Base-by-base conservation (phyloP, 2,329 filamentous ascomycete species). In the Talaromyces sp. region DNA sequence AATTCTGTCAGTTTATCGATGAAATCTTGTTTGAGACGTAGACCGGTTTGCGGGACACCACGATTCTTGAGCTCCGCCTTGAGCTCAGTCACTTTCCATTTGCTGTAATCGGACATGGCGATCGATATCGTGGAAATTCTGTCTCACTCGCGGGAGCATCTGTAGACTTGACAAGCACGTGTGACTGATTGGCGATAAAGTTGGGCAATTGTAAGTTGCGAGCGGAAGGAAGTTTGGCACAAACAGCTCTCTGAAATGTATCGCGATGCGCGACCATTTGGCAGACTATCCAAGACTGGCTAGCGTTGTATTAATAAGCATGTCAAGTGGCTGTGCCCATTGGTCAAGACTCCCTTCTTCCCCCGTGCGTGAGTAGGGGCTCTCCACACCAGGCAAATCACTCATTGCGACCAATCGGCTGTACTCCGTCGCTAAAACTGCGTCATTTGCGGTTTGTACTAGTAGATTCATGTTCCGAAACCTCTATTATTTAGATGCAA, bases 61-160 rank as follows among this genome's bases (percentile, higher is more conserved):
- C 89, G 85, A 63, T 81, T 82, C 76, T 90, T 92, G 46, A 93
- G 82, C 79, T 92, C 89, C 23, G 85, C 85, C 75, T 88, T 89
- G 63, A 93, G 83, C 70, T 92, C 88, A 37, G 87, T 81, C 66
- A 93, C 90, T 77, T 90, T 93, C 70, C 88, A 82, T 75, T 81
- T 82, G 61, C 73, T 79, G 72, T 82, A 85, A 67, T 84, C 82
- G 64, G 78, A 76, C 82, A 84, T 84, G 37, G 58, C 39, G 56
- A 46, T 40, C 50, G 9, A n/a, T 54, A 54, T 18, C 31, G 23
- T 14, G 31, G 18, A 9, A 3, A 37, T 1, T 14, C 14, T 11
- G 50, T 35, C 50, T 54, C n/a, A n/a, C 35, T 37, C 31, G 50
- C 18, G 50, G 31, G 21, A 54, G 12, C 31, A 54, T 35, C 21